Evolutionary conservation across 139 green algal genomes (phyloP), one percentile per base, ranked within the genome.

Genomic region (Bryopsis sp.): DNA sequence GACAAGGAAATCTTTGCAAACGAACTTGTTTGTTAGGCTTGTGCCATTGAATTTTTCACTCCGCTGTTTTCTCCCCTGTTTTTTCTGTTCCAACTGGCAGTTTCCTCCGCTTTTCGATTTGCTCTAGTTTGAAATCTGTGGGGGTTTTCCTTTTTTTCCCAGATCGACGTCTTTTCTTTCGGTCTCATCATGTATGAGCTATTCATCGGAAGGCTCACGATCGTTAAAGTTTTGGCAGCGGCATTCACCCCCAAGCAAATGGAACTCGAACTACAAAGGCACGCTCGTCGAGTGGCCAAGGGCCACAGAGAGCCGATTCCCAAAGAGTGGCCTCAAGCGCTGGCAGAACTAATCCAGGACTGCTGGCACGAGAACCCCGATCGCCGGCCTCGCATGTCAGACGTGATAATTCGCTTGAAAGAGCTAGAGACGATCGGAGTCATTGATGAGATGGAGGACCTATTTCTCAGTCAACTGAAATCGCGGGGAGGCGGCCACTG

Each of bases 151-250:
- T n/a, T n/a, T n/a, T n/a, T n/a, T 54, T 19, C 19, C 43, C 43
- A 54, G 43, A 19, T 69, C 35, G 62, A 69, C 26, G 62, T 69
- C 4, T 69, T 69, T 35, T 7, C 35, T 11, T 69, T 69, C n/a
- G 62, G 62, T 11, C 8, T 69, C 6, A 58, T 69, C 35, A 69
- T 69, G 62, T 69, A 69, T 35, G 62, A 69, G 29, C 37, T 69
- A 5, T 67, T 67, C 6, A 7, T 11, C 31, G 28, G 11, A 28
- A 31, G 43, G 33, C 33, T 67, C 24, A 31, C 33, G 24, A 67
- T 67, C 7, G 22, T 67, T 31, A 26, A 31, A 28, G 59, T 67
- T 11, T 31, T 67, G 59, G 28, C 33, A 26, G 7, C 5, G 33
- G 32, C 33, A 11, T 29, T 7, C 7, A 43, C 7, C 15, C 33